Conservation (phyloP, 2,329 filamentous ascomycete genomes). For the Colletotrichum sp. region DNA sequence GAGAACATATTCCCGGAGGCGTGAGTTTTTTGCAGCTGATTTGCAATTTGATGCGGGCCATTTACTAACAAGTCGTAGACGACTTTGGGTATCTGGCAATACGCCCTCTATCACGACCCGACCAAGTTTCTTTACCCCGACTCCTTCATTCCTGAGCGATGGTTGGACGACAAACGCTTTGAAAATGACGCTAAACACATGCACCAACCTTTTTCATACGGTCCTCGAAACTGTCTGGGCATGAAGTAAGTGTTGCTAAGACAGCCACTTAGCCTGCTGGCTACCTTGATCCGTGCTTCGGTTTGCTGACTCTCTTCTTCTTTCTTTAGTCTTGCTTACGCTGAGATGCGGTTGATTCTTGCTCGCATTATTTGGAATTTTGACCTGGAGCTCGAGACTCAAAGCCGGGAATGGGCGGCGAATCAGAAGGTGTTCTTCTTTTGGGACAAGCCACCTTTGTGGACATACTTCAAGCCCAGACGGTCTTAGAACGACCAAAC, state of each 20-base stretch:
- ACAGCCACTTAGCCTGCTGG: not conserved
- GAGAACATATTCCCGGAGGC: conserved; percentile 32
- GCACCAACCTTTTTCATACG: conserved; percentile 8
- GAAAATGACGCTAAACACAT: not conserved
- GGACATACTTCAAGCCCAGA: not conserved
- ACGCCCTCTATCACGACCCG: conserved; percentile 44
- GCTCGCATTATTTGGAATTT: conserved; percentile 54
- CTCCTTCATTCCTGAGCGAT: conserved; percentile 52
- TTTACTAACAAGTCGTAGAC: conserved; percentile 28
- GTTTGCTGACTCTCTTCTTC: conserved; percentile 21
- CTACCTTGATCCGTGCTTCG: conserved; percentile 33
- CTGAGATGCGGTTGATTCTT: conserved; percentile 56
- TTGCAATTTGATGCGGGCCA: not conserved
- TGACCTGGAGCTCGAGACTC: conserved; percentile 44
- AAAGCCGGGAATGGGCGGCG: conserved; percentile 39
- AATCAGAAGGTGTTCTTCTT: conserved; percentile 41
- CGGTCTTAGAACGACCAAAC: not conserved
- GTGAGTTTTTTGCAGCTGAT: conserved; percentile 27
- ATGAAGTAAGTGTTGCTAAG: conserved; percentile 27
- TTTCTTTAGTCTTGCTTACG: conserved; percentile 46
- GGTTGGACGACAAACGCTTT: conserved; percentile 29
- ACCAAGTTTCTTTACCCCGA: conserved; percentile 49
- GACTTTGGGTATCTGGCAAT: conserved; percentile 47
- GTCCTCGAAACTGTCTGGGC: conserved; percentile 7
- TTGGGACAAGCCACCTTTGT: conserved; percentile 36